Evolutionary conservation across 176 grass and related monocot species (phyloP).

Genomic region (Oryza glumipatula): DNA sequence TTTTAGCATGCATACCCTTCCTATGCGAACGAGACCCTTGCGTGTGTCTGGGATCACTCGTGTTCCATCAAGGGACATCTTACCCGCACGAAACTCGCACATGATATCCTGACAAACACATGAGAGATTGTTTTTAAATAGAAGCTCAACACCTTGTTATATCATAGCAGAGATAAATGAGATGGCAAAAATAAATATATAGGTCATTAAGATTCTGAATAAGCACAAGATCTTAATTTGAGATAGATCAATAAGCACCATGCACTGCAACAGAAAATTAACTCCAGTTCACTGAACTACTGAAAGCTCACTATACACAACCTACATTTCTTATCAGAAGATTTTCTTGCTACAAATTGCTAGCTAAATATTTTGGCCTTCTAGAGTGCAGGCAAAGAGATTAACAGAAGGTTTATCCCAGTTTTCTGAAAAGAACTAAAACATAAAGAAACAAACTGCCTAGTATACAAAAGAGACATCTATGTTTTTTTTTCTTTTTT

Average conservation of each 20-base stretch:
- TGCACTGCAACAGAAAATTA: slow-evolving; percentile 3
- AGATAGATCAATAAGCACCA: slow-evolving; percentile 8
- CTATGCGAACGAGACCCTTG: slow-evolving; percentile 93
- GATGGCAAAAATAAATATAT: slow-evolving; percentile 1
- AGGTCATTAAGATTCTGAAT: slow-evolving; percentile 16
- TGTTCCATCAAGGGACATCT: slow-evolving; percentile 78
- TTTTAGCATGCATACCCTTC: slow-evolving; percentile 63
- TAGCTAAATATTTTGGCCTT: neutral
- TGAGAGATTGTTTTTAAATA: slow-evolving; percentile 21
- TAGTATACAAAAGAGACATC: too few species aligned
- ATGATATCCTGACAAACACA: slow-evolving; percentile 68
- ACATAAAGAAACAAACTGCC: neutral
- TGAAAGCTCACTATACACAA: neutral
- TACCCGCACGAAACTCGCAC: slow-evolving; percentile 96
- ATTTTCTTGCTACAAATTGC: neutral
- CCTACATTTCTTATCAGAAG: neutral
- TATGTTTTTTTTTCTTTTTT: too few species aligned
- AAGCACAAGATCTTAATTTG: slow-evolving; percentile 11
- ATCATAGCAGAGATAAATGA: slow-evolving; percentile 10
- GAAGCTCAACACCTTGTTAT: neutral
- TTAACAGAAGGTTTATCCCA: neutral
- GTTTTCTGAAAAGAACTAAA: neutral
- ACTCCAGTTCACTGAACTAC: neutral
- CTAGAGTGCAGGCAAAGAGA: neutral
- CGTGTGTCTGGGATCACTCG: slow-evolving; percentile 80